Evolutionary conservation across 495 filamentous ascomycete genomes (phyloP).

Genomic region (Neurospora africana): DNA sequence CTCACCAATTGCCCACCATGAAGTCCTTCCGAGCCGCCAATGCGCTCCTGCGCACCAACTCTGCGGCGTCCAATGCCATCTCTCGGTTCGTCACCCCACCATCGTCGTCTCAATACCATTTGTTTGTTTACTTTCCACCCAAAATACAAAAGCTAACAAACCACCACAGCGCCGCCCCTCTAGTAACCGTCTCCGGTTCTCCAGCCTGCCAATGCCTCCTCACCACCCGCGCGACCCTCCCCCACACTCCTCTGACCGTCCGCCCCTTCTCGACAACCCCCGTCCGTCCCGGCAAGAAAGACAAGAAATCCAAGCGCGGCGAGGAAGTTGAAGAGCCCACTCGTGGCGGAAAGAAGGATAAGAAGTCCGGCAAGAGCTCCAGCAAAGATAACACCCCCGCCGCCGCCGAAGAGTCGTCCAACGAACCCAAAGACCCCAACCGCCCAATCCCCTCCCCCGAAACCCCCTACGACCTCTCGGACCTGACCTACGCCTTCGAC

Average conservation of each 20-base stretch:
- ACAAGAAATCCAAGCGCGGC: conserved; percentile 2
- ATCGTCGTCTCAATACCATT: background rate
- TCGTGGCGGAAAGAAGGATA: background rate
- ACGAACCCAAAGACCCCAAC: conserved; percentile 3
- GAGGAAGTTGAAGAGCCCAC: background rate
- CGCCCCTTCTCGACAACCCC: background rate
- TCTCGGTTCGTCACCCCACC: conserved; percentile 4
- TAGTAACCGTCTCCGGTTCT: background rate
- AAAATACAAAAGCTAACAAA: background rate
- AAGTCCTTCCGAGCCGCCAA: conserved; percentile 13
- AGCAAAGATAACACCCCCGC: background rate
- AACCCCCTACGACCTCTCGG: conserved; percentile 60
- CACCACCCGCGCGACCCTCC: background rate
- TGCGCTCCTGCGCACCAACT: conserved; percentile 11
- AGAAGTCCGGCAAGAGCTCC: background rate
- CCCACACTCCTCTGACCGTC: background rate
- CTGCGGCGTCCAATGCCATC: background rate
- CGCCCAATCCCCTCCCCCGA: conserved; percentile 21
- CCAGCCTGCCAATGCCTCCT: background rate
- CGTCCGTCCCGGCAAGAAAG: background rate
- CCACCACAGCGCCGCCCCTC: background rate
- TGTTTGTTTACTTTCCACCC: background rate
- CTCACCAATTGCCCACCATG: conserved; percentile 7
- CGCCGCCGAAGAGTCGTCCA: conserved; percentile 1
- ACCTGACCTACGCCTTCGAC: conserved; percentile 49